Base-by-base conservation (phyloP, 108 stramenopile species). In the Cyclostephanos invisitatus region DNA sequence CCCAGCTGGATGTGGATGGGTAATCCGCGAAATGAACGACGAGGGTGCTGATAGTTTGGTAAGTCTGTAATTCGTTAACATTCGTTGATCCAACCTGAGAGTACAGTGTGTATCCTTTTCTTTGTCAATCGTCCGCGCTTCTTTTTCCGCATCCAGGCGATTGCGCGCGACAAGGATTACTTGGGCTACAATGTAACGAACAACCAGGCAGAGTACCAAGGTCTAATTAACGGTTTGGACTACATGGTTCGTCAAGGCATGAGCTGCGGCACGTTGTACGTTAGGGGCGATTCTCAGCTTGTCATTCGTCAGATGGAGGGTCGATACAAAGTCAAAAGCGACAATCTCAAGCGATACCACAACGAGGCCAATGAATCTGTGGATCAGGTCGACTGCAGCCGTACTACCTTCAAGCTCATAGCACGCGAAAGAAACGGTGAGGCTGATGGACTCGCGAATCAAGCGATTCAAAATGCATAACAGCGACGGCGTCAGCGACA, bases 201-300 rank as follows among this genome's bases (percentile, higher is more conserved):
- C 72, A 78, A 78, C 48, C 72, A 78, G 55, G 77, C 77, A 20
- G 77, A 78, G 27, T 78, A 78, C 24, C 44, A 73, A n/a, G 77
- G 77, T 11, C 56, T 78, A 20, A 37, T 53, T 11, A 32, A 42
- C n/a, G 77, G 62, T 35, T 38, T 78, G 3, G 18, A 72, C 1
- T 78, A 62, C 37, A 24, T 78, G 32, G 3, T 17, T 40, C 15
- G 65, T 3, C 11, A 78, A 8, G 32, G 48, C 14, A 59, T 72
- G 20, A 35, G 28, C 22, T 73, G 72, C 21, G 6, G 73, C 50
- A 25, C 17, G 8, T 22, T 73, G 14, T 58, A 73, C 37, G 54
- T 78, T 64, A 50, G 77, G 6, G 77, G 77, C 21, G 77, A 78
- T 51, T 56, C 77, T 3, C 5, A 59, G 32, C 58, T 78, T 58